A percentile compares a stretch with the other conserved stretches of the same genome.
These are phyloP conservation scores for Ceratobasidium sp. DNA, from an alignment of 1,284 basidiomycete species.

Conservation along the genomic window DNA sequence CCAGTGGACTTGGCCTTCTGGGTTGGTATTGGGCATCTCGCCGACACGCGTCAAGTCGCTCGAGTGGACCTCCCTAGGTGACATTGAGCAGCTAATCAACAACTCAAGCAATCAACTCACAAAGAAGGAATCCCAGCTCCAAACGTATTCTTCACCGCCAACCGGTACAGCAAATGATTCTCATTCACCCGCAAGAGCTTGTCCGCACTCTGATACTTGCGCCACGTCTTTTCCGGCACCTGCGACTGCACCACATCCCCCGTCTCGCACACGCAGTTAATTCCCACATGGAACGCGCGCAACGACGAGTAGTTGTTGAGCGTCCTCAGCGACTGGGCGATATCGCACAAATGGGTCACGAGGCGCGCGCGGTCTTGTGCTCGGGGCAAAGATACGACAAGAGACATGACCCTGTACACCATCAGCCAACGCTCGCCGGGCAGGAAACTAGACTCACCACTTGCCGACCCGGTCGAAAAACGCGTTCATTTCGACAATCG, in stretches of 20 bases:
- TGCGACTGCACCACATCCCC: constrained; percentile 61
- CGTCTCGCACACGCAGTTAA: constrained; percentile 65
- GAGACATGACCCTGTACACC: constrained; percentile 67
- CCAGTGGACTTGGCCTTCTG: constrained; percentile 78
- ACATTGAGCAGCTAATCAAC: constrained; percentile 16
- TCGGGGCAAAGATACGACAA: constrained; percentile 79
- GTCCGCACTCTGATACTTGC: constrained; percentile 79
- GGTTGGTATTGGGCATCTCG: constrained; percentile 52
- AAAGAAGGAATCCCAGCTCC: constrained; percentile 81
- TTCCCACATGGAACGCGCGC: constrained; percentile 82
- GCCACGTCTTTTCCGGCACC: constrained; percentile 57
- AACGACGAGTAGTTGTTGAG: constrained; percentile 81
- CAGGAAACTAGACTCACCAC: constrained; percentile 58
- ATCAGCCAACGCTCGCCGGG: neutral
- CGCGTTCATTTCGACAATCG: constrained; percentile 70
- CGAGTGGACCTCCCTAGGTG: constrained; percentile 77
- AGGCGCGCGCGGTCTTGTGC: constrained; percentile 63
- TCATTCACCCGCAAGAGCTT: constrained; percentile 68
- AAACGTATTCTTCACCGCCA: constrained; percentile 78
- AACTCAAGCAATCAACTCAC: constrained; percentile 53
- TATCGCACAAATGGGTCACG: constrained; percentile 78
- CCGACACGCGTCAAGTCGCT: constrained; percentile 79
- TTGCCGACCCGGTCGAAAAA: constrained; percentile 77
- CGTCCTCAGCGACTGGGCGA: constrained; percentile 69
- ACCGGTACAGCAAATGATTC: constrained; percentile 74